phyloP scores from a whole-genome alignment of 345 rosid species.

The Angophora floribunda region DNA sequence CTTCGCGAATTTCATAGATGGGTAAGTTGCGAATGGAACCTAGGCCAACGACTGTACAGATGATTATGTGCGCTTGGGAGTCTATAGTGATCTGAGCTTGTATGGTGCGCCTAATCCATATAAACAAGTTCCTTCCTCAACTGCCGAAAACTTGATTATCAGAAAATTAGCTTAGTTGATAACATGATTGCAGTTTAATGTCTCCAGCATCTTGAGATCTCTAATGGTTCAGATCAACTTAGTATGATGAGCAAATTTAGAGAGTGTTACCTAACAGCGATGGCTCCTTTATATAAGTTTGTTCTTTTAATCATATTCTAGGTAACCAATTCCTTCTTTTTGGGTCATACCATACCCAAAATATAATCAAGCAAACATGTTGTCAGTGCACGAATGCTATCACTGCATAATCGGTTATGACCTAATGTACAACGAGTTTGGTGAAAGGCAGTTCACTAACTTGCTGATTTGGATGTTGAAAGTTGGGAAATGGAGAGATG shows the following conservation, averaged over 20 bases:
- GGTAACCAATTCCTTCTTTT: neutral
- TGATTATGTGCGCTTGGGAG: neutral
- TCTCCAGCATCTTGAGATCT: neutral
- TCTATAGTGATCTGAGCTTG: neutral
- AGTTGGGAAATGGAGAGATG: neutral
- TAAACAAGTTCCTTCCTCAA: neutral
- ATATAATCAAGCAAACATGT: neutral
- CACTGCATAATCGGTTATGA: neutral
- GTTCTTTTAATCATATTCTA: neutral
- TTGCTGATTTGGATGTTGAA: neutral
- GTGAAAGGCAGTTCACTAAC: neutral
- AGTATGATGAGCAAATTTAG: neutral
- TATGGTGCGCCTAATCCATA: neutral
- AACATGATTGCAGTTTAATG: neutral
- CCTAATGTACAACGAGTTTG: no score
- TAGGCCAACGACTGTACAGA: neutral
- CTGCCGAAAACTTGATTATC: neutral
- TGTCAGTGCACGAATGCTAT: neutral
- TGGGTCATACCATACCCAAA: neutral
- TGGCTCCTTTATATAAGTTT: neutral
- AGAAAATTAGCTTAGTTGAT: neutral
- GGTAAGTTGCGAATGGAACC: neutral
- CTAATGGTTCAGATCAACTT: neutral
- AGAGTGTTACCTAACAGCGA: neutral
- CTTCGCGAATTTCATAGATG: no score